A percentile compares a stretch with the other conserved stretches of the same genome.
Evolutionary conservation across 257 asterid species (phyloP).

Genomic region (Solanum okadae): DNA sequence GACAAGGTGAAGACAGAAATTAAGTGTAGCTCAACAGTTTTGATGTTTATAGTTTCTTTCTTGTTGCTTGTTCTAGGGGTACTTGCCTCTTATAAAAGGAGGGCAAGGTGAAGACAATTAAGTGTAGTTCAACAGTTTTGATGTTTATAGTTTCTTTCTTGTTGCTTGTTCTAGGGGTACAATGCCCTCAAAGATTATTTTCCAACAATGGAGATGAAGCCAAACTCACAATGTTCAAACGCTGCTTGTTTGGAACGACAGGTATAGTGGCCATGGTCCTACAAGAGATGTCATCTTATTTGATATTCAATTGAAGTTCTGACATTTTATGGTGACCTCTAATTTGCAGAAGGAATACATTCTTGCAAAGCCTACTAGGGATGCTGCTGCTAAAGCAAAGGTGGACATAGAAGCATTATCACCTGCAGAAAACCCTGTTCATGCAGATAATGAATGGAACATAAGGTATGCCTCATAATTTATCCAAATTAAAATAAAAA

Average conservation of each 20-base stretch:
- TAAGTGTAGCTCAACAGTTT: not conserved
- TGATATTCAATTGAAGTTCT: not conserved
- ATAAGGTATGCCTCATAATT: conserved; percentile 45
- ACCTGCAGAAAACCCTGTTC: conserved; percentile 51
- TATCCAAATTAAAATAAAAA: not conserved
- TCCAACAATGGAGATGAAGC: conserved; percentile 98
- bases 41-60: not conserved
- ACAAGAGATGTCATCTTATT: not conserved
- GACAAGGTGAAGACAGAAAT: not conserved
- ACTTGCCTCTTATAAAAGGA: not conserved
- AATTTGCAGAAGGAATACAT: conserved; percentile 60
- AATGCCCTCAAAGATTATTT: conserved; percentile 93
- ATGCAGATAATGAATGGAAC: conserved; percentile 91
- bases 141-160: not conserved
- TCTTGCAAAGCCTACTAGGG: conserved; percentile 77
- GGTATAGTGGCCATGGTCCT: conserved; percentile 27
- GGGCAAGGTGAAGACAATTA: not conserved
- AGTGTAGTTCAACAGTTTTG: not conserved
- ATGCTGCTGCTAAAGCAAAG: conserved; percentile 81
- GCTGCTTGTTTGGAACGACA: conserved; percentile 95
- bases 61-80: conserved; percentile 2
- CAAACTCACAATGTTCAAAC: conserved; percentile 91
- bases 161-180: conserved; percentile 59
- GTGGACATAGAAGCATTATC: conserved; percentile 39
- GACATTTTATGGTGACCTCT: not conserved